Percentiles rank a stretch among this genome's conserved stretches.
Evolutionary conservation across 805 yeast species (phyloP).

Genomic region (Nakazawaea wyomingensis): DNA sequence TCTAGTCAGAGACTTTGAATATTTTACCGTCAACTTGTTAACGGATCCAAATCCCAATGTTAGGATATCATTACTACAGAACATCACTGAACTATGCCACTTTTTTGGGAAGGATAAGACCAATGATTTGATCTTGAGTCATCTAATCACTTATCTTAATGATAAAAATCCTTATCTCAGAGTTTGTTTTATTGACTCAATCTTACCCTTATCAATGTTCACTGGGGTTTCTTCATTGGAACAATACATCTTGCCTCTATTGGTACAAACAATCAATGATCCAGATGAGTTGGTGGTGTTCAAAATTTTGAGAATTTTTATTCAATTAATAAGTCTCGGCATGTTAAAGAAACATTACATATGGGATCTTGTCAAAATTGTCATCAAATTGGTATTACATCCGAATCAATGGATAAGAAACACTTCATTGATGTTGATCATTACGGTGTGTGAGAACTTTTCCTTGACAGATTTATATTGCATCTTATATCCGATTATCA

Average conservation of each 20-base stretch:
- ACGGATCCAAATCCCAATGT: slow-evolving; percentile 68
- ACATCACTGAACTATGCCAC: slow-evolving; percentile 72
- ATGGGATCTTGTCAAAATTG: slow-evolving; percentile 49
- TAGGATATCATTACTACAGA: slow-evolving; percentile 59
- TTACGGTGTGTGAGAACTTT: slow-evolving; percentile 56
- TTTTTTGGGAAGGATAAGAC: slow-evolving; percentile 85
- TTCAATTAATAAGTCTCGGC: slow-evolving; percentile 52
- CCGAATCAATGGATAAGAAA: slow-evolving; percentile 87
- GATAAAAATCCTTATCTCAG: slow-evolving; percentile 67
- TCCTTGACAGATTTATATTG: slow-evolving; percentile 80
- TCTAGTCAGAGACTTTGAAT: slow-evolving; percentile 55
- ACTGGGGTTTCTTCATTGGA: slow-evolving; percentile 81
- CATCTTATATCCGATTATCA: slow-evolving; percentile 72
- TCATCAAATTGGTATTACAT: slow-evolving; percentile 62
- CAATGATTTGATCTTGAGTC: slow-evolving; percentile 84
- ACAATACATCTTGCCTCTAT: slow-evolving; percentile 79
- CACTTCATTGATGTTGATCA: slow-evolving; percentile 53
- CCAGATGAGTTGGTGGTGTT: slow-evolving; percentile 78
- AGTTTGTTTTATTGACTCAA: slow-evolving; percentile 63
- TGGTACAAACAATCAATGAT: slow-evolving; percentile 79
- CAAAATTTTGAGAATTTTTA: slow-evolving; percentile 56
- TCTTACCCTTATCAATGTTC: slow-evolving; percentile 69
- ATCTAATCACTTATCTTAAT: slow-evolving; percentile 85
- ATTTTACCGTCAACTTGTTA: slow-evolving; percentile 55
- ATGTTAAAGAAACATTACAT: slow-evolving; percentile 43